Conservation (phyloP, 805 yeast genomes). For the Teunomyces lycoperdinae region DNA sequence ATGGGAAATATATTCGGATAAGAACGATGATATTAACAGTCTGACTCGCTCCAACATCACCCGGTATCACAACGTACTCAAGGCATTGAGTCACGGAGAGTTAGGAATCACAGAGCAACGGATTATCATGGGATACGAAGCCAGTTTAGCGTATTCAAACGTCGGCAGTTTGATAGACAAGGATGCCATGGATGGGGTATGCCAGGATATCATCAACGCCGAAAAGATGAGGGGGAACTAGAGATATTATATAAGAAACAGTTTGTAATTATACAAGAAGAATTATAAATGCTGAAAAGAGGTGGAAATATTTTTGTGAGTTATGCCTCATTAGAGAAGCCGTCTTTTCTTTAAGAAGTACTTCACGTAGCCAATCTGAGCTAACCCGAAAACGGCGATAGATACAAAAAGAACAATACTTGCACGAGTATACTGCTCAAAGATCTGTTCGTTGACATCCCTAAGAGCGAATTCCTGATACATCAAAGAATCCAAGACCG, state of each 20-base stretch:
- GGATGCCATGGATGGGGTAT: conserved; percentile 69
- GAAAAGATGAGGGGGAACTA: conserved; percentile 71
- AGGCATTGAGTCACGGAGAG: conserved; percentile 78
- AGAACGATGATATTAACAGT: conserved; percentile 69
- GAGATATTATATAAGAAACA: conserved; percentile 2
- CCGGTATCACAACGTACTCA: conserved; percentile 79
- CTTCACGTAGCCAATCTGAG: conserved; percentile 30
- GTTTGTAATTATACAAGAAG: conserved; percentile 3
- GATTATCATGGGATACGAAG: conserved; percentile 80
- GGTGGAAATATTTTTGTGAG: conserved; percentile 4
- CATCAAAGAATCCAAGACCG: conserved; percentile 24
- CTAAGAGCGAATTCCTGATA: conserved; percentile 34
- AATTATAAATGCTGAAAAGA: conserved; percentile 1
- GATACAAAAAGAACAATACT: conserved; percentile 24
- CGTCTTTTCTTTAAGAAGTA: conserved; percentile 28
- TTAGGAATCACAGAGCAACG: conserved; percentile 84
- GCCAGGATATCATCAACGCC: conserved; percentile 64
- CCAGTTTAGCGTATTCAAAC: conserved; percentile 72
- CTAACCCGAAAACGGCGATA: conserved; percentile 28
- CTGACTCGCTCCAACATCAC: conserved; percentile 70
- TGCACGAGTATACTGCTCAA: conserved; percentile 28
- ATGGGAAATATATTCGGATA: conserved; percentile 92
- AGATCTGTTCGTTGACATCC: conserved; percentile 39
- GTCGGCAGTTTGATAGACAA: conserved; percentile 45
- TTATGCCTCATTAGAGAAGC: conserved; percentile 14